A percentile compares a stretch with the other conserved stretches of the same genome.
Conservation (phyloP, 169 alveolate species). For the Cystoisospora suis region DNA sequence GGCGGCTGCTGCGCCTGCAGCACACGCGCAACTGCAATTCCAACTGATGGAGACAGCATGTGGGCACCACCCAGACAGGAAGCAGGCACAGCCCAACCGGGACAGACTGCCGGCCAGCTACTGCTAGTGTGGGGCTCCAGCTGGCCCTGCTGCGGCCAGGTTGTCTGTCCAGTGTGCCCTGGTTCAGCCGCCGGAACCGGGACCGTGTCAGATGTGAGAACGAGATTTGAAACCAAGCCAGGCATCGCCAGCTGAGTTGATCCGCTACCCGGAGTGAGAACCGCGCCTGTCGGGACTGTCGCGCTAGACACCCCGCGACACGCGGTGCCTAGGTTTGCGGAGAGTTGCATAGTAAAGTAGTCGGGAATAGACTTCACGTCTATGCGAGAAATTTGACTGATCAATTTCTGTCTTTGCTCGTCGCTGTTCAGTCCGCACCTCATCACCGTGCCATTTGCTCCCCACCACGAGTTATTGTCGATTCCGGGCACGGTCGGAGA, state of each 20-base stretch:
- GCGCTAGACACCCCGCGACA: no score
- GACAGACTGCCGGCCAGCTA: no score
- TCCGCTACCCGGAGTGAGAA: not conserved
- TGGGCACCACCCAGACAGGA: no score
- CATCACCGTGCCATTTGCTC: no score
- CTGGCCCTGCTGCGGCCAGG: no score
- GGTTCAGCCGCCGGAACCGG: no score
- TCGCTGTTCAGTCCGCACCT: not conserved
- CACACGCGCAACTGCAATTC: not conserved
- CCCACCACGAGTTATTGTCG: no score
- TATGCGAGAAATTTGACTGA: not conserved
- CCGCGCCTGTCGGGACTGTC: not conserved
- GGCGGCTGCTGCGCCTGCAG: constrained; percentile 28
- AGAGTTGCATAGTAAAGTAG: constrained; percentile 27
- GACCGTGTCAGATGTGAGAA: no score
- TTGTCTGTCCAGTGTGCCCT: no score
- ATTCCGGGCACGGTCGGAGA: no score
- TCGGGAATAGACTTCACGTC: constrained; percentile 14
- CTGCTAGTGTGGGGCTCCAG: no score
- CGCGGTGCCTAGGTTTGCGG: constrained; percentile 10
- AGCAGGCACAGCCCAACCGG: no score
- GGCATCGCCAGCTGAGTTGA: not conserved
- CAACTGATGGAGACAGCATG: not conserved
- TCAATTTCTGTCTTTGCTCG: not conserved
- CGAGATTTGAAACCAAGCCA: not conserved